phyloP scores from a whole-genome alignment of 805 yeast genomes.

The Zygosaccharomyces bisporus region DNA sequence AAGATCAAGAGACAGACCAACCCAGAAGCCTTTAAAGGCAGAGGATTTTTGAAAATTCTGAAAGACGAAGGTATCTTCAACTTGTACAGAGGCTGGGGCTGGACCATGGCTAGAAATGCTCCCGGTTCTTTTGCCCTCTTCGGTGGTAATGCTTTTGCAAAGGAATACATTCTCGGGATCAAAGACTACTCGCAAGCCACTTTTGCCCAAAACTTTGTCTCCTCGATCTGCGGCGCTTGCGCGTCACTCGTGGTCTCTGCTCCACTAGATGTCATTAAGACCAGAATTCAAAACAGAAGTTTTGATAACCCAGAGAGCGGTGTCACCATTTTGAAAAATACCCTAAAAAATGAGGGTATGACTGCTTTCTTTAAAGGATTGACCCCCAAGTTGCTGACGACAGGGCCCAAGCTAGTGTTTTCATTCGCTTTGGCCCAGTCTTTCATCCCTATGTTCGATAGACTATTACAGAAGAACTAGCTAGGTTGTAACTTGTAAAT shows the following conservation, averaged over 20 bases:
- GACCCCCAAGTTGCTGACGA: slow-evolving; percentile 92
- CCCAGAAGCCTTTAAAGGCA: slow-evolving; percentile 99
- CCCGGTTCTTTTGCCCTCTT: slow-evolving; percentile 97
- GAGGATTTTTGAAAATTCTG: slow-evolving; percentile 86
- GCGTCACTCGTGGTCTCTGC: slow-evolving; percentile 96
- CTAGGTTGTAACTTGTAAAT: slow-evolving; percentile 6
- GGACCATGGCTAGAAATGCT: slow-evolving; percentile 99
- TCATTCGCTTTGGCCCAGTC: slow-evolving; percentile 98
- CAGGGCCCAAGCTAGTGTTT: slow-evolving; percentile 97
- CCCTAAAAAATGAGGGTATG: slow-evolving; percentile 86
- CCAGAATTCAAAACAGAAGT: slow-evolving; percentile 95
- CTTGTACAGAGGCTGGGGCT: slow-evolving; percentile 97
- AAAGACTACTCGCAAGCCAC: slow-evolving; percentile 86
- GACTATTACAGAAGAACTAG: slow-evolving; percentile 43
- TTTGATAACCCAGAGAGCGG: slow-evolving; percentile 96
- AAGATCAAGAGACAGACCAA: slow-evolving; percentile 99
- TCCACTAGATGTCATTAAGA: slow-evolving; percentile 96
- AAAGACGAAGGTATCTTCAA: slow-evolving; percentile 84
- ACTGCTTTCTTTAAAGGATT: slow-evolving; percentile 93
- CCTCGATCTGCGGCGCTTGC: slow-evolving; percentile 94
- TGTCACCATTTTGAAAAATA: slow-evolving; percentile 84
- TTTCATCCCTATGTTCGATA: slow-evolving; percentile 93
- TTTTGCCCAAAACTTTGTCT: slow-evolving; percentile 90
- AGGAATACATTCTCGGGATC: slow-evolving; percentile 87
- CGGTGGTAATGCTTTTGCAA: slow-evolving; percentile 98